A percentile compares a stretch with the other conserved stretches of the same genome.
These are phyloP conservation scores for Trypanosoma theileri DNA, from an alignment of 208 protist species.

Conservation along the genomic window DNA sequence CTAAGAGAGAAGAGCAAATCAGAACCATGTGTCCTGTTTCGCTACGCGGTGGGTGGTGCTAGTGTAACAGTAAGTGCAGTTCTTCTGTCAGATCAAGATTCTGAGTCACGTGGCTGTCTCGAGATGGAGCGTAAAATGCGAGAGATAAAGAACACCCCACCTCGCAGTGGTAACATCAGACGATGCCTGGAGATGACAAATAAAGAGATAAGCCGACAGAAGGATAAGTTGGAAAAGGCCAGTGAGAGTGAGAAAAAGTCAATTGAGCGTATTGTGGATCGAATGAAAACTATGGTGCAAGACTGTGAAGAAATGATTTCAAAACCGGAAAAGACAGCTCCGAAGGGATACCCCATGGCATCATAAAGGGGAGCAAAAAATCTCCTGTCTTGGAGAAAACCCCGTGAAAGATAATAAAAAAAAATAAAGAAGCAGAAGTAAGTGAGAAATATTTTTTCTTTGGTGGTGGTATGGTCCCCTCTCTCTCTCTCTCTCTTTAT, in stretches of 20 bases:
- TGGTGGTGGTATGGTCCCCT: no score
- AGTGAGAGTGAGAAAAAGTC: slow-evolving; percentile 48
- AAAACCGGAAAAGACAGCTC: slow-evolving; percentile 51
- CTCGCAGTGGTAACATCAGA: slow-evolving; percentile 74
- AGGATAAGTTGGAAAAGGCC: slow-evolving; percentile 54
- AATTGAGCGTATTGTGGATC: slow-evolving; percentile 45
- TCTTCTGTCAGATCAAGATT: slow-evolving; percentile 38
- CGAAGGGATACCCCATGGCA: slow-evolving; percentile 62
- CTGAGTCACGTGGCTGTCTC: slow-evolving; percentile 36
- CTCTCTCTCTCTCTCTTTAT: no score
- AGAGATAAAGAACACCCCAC: slow-evolving; percentile 73
- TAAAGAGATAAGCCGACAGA: slow-evolving; percentile 66
- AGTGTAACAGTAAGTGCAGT: slow-evolving; percentile 59
- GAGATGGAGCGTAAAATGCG: slow-evolving; percentile 75
- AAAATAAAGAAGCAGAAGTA: not conserved
- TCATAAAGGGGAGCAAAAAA: slow-evolving; percentile 7
- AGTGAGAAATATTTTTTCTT: no score
- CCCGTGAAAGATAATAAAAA: not conserved
- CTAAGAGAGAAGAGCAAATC: slow-evolving; percentile 65
- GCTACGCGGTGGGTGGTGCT: slow-evolving; percentile 70
- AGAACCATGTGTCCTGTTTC: slow-evolving; percentile 60
- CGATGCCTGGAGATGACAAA: slow-evolving; percentile 69
- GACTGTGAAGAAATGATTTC: slow-evolving; percentile 59
- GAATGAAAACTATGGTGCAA: slow-evolving; percentile 71
- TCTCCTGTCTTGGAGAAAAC: not conserved